phyloP scores from a whole-genome alignment of 2,329 filamentous ascomycete species.

The Tolypocladium tundrense region DNA sequence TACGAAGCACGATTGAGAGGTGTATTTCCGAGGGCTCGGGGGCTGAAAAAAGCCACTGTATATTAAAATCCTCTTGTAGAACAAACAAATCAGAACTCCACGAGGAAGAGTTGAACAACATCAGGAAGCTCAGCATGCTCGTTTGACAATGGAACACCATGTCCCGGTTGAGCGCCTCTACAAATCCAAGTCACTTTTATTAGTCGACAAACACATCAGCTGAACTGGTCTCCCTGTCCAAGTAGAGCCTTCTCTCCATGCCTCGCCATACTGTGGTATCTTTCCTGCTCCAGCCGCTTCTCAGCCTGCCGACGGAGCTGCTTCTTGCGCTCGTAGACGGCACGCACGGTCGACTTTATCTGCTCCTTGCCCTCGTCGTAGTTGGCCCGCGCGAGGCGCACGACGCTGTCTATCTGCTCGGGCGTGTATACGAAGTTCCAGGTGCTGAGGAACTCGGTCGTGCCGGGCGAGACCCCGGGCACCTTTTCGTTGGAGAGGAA shows the following conservation, averaged over 20 bases:
- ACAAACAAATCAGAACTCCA: slow-evolving; percentile 11
- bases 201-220: slow-evolving; percentile 10
- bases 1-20: not conserved
- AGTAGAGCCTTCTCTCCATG: slow-evolving; percentile 43
- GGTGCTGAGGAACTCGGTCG: slow-evolving; percentile 79
- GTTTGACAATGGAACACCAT: not conserved
- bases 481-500: slow-evolving; percentile 75
- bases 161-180: not conserved
- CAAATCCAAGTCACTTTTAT: not conserved
- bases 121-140: not conserved
- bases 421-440: slow-evolving; percentile 98
- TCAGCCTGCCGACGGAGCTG: slow-evolving; percentile 48
- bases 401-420: slow-evolving; percentile 77
- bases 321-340: slow-evolving; percentile 90
- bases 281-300: slow-evolving; percentile 24
- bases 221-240: slow-evolving; percentile 59
- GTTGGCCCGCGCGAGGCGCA: slow-evolving; percentile 74
- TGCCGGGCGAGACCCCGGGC: slow-evolving; percentile 70
- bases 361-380: slow-evolving; percentile 73
- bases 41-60: slow-evolving; percentile 17
- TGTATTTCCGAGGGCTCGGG: slow-evolving; percentile 1
- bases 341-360: slow-evolving; percentile 67
- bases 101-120: not conserved
- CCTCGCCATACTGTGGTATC: slow-evolving; percentile 35
- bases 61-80: slow-evolving; percentile 27